phyloP scores from a whole-genome alignment of 2,329 filamentous ascomycete genomes.

The Exophiala phaeomuriformis region DNA sequence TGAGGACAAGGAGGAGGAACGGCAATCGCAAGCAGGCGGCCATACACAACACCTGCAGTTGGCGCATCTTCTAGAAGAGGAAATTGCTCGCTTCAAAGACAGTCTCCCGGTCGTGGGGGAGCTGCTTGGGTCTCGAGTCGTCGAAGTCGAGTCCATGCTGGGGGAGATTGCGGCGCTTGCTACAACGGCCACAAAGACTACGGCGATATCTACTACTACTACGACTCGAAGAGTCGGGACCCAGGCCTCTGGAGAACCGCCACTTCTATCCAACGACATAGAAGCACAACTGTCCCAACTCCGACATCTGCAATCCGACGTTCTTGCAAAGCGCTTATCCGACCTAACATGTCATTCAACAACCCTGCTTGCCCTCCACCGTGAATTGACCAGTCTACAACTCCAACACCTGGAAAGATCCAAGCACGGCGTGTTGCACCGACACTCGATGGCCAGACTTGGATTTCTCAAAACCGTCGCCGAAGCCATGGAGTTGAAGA shows the following conservation, averaged over 20 bases:
- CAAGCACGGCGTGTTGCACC: constrained; percentile 22
- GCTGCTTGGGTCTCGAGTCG: not conserved
- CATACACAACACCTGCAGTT: too few relatives aligned
- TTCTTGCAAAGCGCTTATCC: constrained; percentile 5
- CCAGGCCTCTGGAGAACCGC: not conserved
- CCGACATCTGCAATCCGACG: constrained; percentile 1
- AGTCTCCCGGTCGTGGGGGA: constrained; percentile 5
- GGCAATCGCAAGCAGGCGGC: too few relatives aligned
- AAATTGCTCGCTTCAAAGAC: constrained; percentile 8
- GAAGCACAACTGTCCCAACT: constrained; percentile 4
- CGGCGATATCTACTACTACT: not conserved
- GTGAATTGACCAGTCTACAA: constrained; percentile 3
- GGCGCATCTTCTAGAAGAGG: constrained; percentile 9
- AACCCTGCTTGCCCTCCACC: constrained; percentile 9
- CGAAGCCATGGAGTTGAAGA: constrained; percentile 22
- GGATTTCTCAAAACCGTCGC: constrained; percentile 20
- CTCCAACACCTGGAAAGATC: constrained; percentile 20
- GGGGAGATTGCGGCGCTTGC: not conserved
- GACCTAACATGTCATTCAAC: constrained; percentile 3
- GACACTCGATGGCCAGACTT: constrained; percentile 11
- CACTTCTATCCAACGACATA: not conserved
- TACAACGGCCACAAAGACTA: not conserved
- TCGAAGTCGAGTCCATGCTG: constrained; percentile 5
- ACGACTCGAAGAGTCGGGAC: too few relatives aligned
- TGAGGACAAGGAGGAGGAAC: too few relatives aligned